phyloP scores from a whole-genome alignment of 495 filamentous ascomycete genomes.

The Talaromyces borbonicus region DNA sequence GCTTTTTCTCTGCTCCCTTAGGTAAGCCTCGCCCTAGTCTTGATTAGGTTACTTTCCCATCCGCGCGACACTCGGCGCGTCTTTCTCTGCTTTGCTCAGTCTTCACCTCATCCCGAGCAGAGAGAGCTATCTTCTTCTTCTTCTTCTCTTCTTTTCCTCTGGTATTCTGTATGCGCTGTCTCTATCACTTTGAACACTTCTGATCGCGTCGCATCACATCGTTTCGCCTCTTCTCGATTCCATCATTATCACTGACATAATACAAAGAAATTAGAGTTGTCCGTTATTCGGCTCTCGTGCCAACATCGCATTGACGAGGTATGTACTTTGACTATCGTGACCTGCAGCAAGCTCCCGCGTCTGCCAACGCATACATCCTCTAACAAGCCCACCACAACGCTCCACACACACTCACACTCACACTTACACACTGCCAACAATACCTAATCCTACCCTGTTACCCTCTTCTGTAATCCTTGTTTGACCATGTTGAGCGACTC shows the following conservation, averaged over 20 bases:
- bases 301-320: conserved; percentile 27
- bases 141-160: no score
- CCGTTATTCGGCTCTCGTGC: not conserved
- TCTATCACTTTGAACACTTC: not conserved
- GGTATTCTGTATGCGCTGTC: no score
- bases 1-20: conserved; percentile 1
- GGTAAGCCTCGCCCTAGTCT: conserved; percentile 4
- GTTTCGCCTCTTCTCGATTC: not conserved
- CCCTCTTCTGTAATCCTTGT: not conserved
- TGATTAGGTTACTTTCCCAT: not conserved
- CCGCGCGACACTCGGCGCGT: conserved; percentile 3
- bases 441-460: conserved; percentile 6
- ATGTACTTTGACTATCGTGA: conserved; percentile 29
- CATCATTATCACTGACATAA: no score
- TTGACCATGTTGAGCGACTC: no score
- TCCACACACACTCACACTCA: conserved; percentile 9
- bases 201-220: not conserved
- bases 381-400: conserved; percentile 12
- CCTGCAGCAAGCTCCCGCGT: conserved; percentile 28
- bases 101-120: not conserved
- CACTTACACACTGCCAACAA: conserved; percentile 9
- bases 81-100: not conserved
- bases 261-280: not conserved
- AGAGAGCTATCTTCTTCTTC: not conserved
- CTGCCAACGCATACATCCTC: conserved; percentile 43